Percentiles rank a stretch among this genome's conserved stretches.
Conservation (phyloP, 495 filamentous ascomycete genomes). For the Podospora didyma region DNA sequence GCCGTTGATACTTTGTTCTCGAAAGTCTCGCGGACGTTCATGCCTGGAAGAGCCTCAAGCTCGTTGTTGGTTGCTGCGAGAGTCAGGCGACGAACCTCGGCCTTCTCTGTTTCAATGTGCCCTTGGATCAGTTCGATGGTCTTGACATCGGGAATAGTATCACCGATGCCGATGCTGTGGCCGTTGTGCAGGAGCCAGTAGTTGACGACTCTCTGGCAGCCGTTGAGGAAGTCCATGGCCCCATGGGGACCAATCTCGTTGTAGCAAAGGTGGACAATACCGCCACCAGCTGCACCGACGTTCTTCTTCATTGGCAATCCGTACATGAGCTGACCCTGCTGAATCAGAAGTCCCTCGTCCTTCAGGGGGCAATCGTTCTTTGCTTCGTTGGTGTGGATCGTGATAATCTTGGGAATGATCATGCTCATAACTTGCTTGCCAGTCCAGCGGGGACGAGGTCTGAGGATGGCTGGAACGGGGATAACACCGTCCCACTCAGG, state of each 20-base stretch:
- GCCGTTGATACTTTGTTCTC: conserved; percentile 92
- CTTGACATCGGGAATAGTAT: conserved; percentile 83
- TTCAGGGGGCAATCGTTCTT: conserved; percentile 55
- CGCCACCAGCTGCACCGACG: conserved; percentile 79
- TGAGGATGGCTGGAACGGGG: conserved; percentile 84
- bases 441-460: conserved; percentile 92
- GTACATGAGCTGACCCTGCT: conserved; percentile 84
- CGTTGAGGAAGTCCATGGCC: conserved; percentile 92
- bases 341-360: conserved; percentile 78
- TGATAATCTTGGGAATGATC: conserved; percentile 82
- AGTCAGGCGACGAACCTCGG: conserved; percentile 70
- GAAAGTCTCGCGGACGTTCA: conserved; percentile 98
- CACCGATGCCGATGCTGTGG: conserved; percentile 97
- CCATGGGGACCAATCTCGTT: conserved; percentile 86
- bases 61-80: conserved; percentile 73
- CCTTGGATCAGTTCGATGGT: conserved; percentile 82
- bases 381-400: conserved; percentile 63
- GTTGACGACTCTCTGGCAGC: conserved; percentile 84
- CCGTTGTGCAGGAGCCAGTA: conserved; percentile 99
- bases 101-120: conserved; percentile 74
- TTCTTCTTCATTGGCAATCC: conserved; percentile 90
- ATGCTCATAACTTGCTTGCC: conserved; percentile 97
- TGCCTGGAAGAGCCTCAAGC: conserved; percentile 86
- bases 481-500: conserved; percentile 96
- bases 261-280: conserved; percentile 93